phyloP scores from a whole-genome alignment of 2,329 filamentous ascomycete species.

The Rhinocladiella similis region DNA sequence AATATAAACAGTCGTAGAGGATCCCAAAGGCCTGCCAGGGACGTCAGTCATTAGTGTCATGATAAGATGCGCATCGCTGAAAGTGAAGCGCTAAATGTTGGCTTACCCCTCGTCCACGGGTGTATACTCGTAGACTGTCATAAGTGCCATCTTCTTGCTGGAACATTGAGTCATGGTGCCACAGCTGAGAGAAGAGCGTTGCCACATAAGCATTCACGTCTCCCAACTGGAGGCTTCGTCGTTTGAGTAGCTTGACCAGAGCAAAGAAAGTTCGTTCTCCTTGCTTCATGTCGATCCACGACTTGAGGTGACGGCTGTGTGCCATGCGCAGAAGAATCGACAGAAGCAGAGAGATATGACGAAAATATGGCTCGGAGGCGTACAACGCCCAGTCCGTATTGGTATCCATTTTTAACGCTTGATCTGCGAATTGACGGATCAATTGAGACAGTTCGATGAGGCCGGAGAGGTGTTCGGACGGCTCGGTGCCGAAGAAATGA shows the following conservation, averaged over 20 bases:
- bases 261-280: conserved; percentile 12
- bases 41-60: no score
- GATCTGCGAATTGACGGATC: neutral
- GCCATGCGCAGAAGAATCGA: conserved; percentile 7
- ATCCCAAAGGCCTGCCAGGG: no score
- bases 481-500: conserved; percentile 5
- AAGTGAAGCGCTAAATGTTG: no score
- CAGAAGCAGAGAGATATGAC: neutral
- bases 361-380: conserved; percentile 5
- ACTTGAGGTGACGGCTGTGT: conserved; percentile 1
- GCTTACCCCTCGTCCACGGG: conserved; percentile 8
- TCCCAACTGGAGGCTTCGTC: neutral
- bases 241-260: neutral
- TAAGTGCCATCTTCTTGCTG: neutral
- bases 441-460: conserved; percentile 5
- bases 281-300: neutral
- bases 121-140: conserved; percentile 7
- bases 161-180: conserved; percentile 4
- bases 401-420: neutral
- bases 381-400: conserved; percentile 6
- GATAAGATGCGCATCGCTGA: no score
- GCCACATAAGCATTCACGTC: conserved; percentile 10
- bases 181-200: neutral
- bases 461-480: neutral
- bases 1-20: no score